Conservation (phyloP, 2,329 filamentous ascomycete genomes). For the Exophiala sp. region DNA sequence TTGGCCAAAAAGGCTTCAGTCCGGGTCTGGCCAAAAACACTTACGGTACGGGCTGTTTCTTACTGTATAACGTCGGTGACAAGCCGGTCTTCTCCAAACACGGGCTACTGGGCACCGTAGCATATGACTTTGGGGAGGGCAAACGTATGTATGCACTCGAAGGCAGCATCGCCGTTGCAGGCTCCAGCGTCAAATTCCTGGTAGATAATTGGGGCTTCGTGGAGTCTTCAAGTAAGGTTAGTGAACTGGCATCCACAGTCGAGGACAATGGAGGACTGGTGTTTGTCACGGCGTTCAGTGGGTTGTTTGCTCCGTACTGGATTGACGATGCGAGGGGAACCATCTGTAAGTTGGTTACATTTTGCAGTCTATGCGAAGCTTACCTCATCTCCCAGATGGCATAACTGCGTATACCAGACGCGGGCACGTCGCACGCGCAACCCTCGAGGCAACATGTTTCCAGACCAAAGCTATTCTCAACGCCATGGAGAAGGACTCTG, state of each 20-base stretch:
- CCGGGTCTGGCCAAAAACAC: constrained; percentile 85
- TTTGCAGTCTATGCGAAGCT: background rate
- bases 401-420: constrained; percentile 79
- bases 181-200: constrained; percentile 71
- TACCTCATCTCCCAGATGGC: constrained; percentile 46
- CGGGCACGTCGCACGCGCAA: constrained; percentile 84
- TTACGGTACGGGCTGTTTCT: constrained; percentile 82
- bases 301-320: constrained; percentile 89
- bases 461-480: constrained; percentile 90
- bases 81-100: constrained; percentile 79
- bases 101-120: constrained; percentile 75
- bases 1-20: constrained; percentile 77
- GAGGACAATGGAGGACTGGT: constrained; percentile 75
- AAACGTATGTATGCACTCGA: constrained; percentile 74
- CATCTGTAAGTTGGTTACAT: constrained; percentile 43
- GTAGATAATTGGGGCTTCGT: constrained; percentile 61
- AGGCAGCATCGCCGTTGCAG: constrained; percentile 75
- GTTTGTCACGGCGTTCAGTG: constrained; percentile 85
- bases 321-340: constrained; percentile 88
- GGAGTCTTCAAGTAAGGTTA: constrained; percentile 56
- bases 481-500: constrained; percentile 81
- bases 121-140: constrained; percentile 69
- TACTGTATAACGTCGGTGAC: constrained; percentile 80
- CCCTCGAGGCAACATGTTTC: constrained; percentile 84
- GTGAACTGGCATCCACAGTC: constrained; percentile 57